phyloP scores from a whole-genome alignment of 441 rosid genomes.

The Dalechampia spathulata region DNA sequence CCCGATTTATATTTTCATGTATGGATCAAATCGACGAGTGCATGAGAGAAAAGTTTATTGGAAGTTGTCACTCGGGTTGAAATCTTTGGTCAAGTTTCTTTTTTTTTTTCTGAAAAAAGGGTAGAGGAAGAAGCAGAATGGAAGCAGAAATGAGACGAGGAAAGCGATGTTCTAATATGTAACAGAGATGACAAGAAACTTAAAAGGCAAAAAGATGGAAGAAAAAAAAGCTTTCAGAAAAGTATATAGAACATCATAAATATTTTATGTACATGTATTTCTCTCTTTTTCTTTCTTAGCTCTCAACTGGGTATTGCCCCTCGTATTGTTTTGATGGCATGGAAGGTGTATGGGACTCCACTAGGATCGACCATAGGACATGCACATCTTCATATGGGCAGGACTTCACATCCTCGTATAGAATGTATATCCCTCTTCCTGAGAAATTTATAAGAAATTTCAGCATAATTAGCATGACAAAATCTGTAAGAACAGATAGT shows the following conservation, averaged over 20 bases:
- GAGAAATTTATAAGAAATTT: conserved; percentile 7
- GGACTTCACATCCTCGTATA: conserved; percentile 88
- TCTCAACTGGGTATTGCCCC: not conserved
- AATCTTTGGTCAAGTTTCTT: not conserved
- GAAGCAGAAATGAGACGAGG: not conserved
- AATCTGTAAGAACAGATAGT: not conserved
- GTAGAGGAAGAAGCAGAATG: not conserved
- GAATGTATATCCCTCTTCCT: conserved; percentile 94
- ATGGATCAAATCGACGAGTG: too few relatives aligned
- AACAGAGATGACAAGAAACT: conserved; percentile 13
- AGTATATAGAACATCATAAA: conserved; percentile 26
- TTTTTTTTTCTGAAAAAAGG: too few relatives aligned
- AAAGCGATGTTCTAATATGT: conserved; percentile 14
- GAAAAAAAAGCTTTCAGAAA: conserved; percentile 11
- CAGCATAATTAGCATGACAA: not conserved
- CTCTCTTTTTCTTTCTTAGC: conserved; percentile 10
- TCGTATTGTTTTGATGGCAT: conserved; percentile 45
- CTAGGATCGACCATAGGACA: conserved; percentile 83
- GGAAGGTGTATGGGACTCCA: conserved; percentile 58
- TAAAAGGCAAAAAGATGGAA: conserved; percentile 7
- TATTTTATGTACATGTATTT: conserved; percentile 31
- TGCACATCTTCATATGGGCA: conserved; percentile 92
- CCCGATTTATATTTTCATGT: too few relatives aligned
- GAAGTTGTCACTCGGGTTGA: not conserved
- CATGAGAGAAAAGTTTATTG: too few relatives aligned